These are phyloP conservation scores for Ogataea neopini DNA, from an alignment of 805 yeast species.

Conservation along the genomic window DNA sequence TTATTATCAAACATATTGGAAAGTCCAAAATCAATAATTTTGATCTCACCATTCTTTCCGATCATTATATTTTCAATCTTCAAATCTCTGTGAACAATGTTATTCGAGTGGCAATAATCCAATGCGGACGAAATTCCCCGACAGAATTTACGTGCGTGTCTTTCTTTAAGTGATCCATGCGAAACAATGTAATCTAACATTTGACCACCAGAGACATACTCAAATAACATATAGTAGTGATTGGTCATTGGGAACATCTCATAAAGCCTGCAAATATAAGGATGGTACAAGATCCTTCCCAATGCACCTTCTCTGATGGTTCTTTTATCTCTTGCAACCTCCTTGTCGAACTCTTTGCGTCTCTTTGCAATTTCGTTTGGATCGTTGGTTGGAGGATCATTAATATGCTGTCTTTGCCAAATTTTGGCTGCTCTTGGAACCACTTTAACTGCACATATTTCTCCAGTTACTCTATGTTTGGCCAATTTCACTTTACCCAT, in stretches of 20 bases:
- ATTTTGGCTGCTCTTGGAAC: slow-evolving; percentile 86
- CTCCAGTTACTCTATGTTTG: slow-evolving; percentile 75
- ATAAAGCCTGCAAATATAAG: slow-evolving; percentile 85
- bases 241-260: slow-evolving; percentile 96
- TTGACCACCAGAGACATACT: slow-evolving; percentile 96
- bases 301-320: slow-evolving; percentile 95
- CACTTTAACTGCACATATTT: slow-evolving; percentile 88
- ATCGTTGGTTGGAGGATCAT: slow-evolving; percentile 64
- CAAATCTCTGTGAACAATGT: slow-evolving; percentile 94
- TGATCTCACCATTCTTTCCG: slow-evolving; percentile 88
- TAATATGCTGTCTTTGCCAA: slow-evolving; percentile 69
- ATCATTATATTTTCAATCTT: slow-evolving; percentile 96
- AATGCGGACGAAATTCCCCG: slow-evolving; percentile 92
- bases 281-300: slow-evolving; percentile 87
- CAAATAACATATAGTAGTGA: slow-evolving; percentile 95
- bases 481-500: slow-evolving; percentile 99
- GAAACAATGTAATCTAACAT: slow-evolving; percentile 95
- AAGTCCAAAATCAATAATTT: slow-evolving; percentile 94
- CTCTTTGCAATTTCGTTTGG: slow-evolving; percentile 58
- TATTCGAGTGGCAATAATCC: slow-evolving; percentile 90
- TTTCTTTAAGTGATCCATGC: slow-evolving; percentile 91
- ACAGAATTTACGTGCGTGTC: slow-evolving; percentile 92
- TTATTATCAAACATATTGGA: slow-evolving; percentile 80
- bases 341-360: slow-evolving; percentile 74
- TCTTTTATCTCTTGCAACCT: slow-evolving; percentile 85